phyloP scores from a whole-genome alignment of 2,329 filamentous ascomycete species.

The Talaromyces sp. region DNA sequence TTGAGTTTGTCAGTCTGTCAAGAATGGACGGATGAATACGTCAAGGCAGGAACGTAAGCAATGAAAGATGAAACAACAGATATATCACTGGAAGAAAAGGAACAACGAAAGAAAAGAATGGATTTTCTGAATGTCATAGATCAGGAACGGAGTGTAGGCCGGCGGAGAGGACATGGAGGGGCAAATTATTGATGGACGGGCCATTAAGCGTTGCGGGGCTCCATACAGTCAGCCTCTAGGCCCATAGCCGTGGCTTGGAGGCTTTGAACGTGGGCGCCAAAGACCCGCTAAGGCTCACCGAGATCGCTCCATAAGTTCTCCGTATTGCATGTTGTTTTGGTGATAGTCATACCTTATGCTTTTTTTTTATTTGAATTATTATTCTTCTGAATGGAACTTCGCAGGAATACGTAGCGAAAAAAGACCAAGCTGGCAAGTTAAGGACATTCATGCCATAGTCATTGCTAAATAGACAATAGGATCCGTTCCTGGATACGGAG shows the following conservation, averaged over 20 bases:
- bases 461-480: too few relatives aligned
- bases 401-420: too few relatives aligned
- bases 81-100: not conserved
- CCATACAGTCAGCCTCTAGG: not conserved
- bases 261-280: not conserved
- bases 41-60: not conserved
- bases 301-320: too few relatives aligned
- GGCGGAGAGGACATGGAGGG: not conserved
- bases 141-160: not conserved
- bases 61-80: too few relatives aligned
- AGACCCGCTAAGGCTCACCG: not conserved
- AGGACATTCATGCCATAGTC: not conserved
- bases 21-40: not conserved
- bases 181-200: not conserved
- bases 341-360: too few relatives aligned
- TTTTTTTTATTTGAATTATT: too few relatives aligned
- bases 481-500: not conserved
- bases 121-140: not conserved
- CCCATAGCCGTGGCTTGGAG: not conserved
- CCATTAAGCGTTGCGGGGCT: not conserved
- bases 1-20: conserved; percentile 5
- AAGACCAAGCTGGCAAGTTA: too few relatives aligned
- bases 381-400: too few relatives aligned
- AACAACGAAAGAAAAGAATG: not conserved
- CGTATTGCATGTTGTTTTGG: too few relatives aligned